Evolutionary conservation across 495 filamentous ascomycete genomes (phyloP), one percentile per base, ranked within the genome.

Genomic region (Friedmanniomyces endolithicus): DNA sequence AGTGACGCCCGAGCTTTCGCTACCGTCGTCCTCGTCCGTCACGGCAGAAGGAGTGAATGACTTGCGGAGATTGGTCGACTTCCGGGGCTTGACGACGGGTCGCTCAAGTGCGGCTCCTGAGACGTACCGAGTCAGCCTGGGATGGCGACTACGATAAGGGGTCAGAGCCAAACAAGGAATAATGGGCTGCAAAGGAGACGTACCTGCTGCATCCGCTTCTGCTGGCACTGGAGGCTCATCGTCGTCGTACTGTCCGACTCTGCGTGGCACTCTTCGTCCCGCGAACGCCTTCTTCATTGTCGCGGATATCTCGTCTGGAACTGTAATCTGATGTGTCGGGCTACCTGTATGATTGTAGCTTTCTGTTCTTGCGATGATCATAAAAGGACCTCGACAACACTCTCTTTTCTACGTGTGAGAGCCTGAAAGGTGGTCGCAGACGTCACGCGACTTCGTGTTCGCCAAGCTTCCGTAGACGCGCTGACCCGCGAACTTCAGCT

Each of bases 41-140:
- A 4, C 29, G 11, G 48, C 48, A 23, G 77, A 73, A 0, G 79
- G 74, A 3, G 81, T 84, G 63, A 95, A 94, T 0, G 89, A 92
- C 27, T 94, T 71, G 12, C 79, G 78, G 11, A 84, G 71, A 24
- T 84, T 81, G 20, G 81, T 77, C 24, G 78, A 79, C 40, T 61
- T 61, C 56, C 82, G 84, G 53, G 79, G 74, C 65, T 86, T 87
- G 8, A 67, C 66, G 48, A 12, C 23, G 9, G 56, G 48, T 25
- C 59, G 59, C 44, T 52, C 48, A 6, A 53, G 2, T 3, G 33
- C 35, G 9, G 58, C 16, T 53, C 53, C 54, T 53, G 33, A 2
- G 24, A 12, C n/a, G 12, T n/a, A 23, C n/a, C 20, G 11, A 25
- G 47, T 52, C 49, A 52, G 49, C 49, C 33, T 16, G 14, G 2